Conservation (phyloP, 75 land plant genomes). For the Pseudotsuga menziesii region DNA sequence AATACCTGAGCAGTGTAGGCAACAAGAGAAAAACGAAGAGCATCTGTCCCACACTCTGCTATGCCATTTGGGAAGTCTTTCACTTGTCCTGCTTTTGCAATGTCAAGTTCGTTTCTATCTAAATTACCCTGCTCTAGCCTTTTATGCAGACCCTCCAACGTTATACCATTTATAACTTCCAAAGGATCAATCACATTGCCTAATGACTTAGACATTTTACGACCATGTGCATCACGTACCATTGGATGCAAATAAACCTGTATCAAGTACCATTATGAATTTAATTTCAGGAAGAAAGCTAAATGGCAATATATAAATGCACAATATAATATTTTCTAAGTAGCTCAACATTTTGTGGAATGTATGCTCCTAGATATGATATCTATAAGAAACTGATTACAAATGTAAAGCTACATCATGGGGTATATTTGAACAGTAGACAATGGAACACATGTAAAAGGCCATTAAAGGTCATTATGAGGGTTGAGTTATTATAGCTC, state of each 20-base stretch:
- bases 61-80: conserved; percentile 94
- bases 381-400: too few species aligned
- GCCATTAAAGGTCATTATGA: too few species aligned
- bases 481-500: too few species aligned
- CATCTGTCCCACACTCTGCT: conserved; percentile 96
- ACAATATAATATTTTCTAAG: neutral
- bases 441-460: too few species aligned
- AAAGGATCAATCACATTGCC: conserved; percentile 99
- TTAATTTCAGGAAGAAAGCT: neutral
- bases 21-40: conserved; percentile 91
- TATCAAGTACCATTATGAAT: neutral
- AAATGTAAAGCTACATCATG: too few species aligned
- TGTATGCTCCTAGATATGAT: too few species aligned
- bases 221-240: conserved; percentile 99
- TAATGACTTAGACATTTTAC: conserved; percentile 98
- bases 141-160: conserved; percentile 73
- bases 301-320: neutral
- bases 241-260: conserved; percentile 95
- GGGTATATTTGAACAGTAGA: too few species aligned
- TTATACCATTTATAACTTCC: conserved; percentile 90
- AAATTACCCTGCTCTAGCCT: conserved; percentile 85
- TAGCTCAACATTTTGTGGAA: too few species aligned
- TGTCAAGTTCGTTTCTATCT: conserved; percentile 59
- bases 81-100: conserved; percentile 74
- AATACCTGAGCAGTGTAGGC: conserved; percentile 93